These are phyloP conservation scores for Paxillus ammoniavirescens DNA, from an alignment of 768 basidiomycete species.

Conservation along the genomic window DNA sequence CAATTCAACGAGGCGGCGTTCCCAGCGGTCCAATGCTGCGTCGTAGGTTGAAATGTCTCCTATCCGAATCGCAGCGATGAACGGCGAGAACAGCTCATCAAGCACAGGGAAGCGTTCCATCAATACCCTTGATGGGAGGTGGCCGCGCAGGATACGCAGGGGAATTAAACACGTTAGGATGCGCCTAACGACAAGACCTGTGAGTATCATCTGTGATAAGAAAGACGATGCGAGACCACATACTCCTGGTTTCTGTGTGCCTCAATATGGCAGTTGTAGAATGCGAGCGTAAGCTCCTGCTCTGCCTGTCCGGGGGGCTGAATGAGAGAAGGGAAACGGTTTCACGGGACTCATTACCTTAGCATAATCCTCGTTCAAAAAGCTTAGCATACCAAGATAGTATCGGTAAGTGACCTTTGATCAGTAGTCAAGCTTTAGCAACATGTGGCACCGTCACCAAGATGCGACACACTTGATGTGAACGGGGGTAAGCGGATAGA, in stretches of 20 bases:
- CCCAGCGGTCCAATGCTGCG: slow-evolving; percentile 64
- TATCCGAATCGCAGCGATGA: slow-evolving; percentile 70
- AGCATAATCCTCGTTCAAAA: slow-evolving; percentile 87
- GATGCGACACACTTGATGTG: slow-evolving; percentile 67
- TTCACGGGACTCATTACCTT: slow-evolving; percentile 49
- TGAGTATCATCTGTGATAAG: not conserved
- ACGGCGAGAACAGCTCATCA: slow-evolving; percentile 72
- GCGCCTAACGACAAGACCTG: slow-evolving; percentile 48
- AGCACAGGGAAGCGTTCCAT: slow-evolving; percentile 73
- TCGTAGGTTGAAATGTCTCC: slow-evolving; percentile 87
- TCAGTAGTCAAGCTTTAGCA: slow-evolving; percentile 16
- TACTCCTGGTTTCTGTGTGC: slow-evolving; percentile 83
- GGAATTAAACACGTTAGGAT: slow-evolving; percentile 91
- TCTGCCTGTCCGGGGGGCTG: slow-evolving; percentile 56
- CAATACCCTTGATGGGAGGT: slow-evolving; percentile 74
- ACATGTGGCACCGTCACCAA: slow-evolving; percentile 6
- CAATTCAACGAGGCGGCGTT: slow-evolving; percentile 76
- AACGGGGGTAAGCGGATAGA: slow-evolving; percentile 69
- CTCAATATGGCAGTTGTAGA: slow-evolving; percentile 73
- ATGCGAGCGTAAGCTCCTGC: slow-evolving; percentile 82
- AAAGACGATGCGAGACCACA: slow-evolving; percentile 20
- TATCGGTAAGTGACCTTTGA: slow-evolving; percentile 88
- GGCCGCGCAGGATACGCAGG: slow-evolving; percentile 82
- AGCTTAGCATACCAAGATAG: slow-evolving; percentile 92
- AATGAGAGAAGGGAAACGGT: not conserved